A percentile compares a stretch with the other conserved stretches of the same genome.
Conservation (phyloP, 768 basidiomycete genomes). For the Roridomyces roridus region DNA sequence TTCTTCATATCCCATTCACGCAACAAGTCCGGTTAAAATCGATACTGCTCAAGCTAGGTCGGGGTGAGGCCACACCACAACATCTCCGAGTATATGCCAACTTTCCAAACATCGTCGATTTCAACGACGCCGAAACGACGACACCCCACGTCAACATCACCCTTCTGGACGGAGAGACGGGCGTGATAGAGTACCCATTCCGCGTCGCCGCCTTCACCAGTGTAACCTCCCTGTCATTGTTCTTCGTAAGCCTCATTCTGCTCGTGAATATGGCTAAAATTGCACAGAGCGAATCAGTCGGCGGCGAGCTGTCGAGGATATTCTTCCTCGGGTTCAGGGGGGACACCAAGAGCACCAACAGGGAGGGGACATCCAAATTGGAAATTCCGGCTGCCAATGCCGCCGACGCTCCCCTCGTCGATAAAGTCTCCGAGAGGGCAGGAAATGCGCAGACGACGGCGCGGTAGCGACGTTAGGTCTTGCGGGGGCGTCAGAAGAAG, state of each 20-base stretch:
- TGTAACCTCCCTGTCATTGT: conserved; percentile 74
- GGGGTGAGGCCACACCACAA: conserved; percentile 79
- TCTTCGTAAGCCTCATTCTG: conserved; percentile 66
- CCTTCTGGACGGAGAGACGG: conserved; percentile 72
- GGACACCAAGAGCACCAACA: conserved; percentile 58
- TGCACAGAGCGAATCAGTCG: conserved; percentile 68
- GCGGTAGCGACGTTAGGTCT: conserved; percentile 34
- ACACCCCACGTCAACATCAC: conserved; percentile 76
- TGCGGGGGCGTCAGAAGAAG: background rate
- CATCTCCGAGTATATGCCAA: conserved; percentile 80
- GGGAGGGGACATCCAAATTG: conserved; percentile 66
- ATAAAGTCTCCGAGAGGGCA: conserved; percentile 61
- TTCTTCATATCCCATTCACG: conserved; percentile 82
- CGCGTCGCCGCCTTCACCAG: conserved; percentile 79
- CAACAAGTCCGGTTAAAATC: conserved; percentile 81
- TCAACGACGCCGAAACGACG: conserved; percentile 70
- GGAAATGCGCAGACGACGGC: conserved; percentile 72
- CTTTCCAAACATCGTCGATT: conserved; percentile 76
- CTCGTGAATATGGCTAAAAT: conserved; percentile 2
- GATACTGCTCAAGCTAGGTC: conserved; percentile 77
- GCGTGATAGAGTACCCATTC: conserved; percentile 78
- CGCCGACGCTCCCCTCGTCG: conserved; percentile 71
- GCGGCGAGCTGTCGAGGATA: conserved; percentile 67
- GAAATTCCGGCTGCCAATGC: conserved; percentile 84
- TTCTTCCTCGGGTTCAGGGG: conserved; percentile 90